Evolutionary conservation across 2,329 filamentous ascomycete species (phyloP).

Genomic region (Colletotrichum costaricense): DNA sequence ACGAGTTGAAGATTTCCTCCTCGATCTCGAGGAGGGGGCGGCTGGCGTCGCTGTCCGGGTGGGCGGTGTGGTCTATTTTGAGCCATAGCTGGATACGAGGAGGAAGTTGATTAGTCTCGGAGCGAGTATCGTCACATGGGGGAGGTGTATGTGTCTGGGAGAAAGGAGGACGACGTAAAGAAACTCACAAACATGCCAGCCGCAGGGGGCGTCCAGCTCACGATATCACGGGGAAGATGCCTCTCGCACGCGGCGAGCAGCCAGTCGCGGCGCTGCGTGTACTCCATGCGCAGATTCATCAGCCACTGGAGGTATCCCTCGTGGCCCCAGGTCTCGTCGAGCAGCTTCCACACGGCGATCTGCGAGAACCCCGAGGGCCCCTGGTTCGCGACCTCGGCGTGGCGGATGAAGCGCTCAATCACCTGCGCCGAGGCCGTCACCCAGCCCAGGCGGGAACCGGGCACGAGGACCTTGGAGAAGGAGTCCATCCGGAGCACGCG

Average conservation of each 20-base stretch:
- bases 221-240: constrained; percentile 78
- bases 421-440: constrained; percentile 88
- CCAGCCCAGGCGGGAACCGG: constrained; percentile 87
- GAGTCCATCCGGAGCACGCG: constrained; percentile 92
- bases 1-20: constrained; percentile 84
- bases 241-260: constrained; percentile 85
- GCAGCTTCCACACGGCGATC: constrained; percentile 84
- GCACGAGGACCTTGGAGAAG: constrained; percentile 91
- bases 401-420: constrained; percentile 82
- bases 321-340: constrained; percentile 96
- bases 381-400: constrained; percentile 86
- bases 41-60: constrained; percentile 65
- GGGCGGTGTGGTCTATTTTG: constrained; percentile 72
- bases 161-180: neutral
- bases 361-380: constrained; percentile 88
- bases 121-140: neutral
- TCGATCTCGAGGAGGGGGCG: constrained; percentile 76
- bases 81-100: constrained; percentile 72
- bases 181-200: constrained; percentile 94
- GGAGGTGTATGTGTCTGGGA: neutral
- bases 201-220: constrained; percentile 81
- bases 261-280: constrained; percentile 81
- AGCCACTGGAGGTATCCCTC: constrained; percentile 91
- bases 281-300: constrained; percentile 82
- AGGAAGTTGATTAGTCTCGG: neutral